phyloP scores from a whole-genome alignment of 495 filamentous ascomycete genomes.

The Neurospora pannonica region DNA sequence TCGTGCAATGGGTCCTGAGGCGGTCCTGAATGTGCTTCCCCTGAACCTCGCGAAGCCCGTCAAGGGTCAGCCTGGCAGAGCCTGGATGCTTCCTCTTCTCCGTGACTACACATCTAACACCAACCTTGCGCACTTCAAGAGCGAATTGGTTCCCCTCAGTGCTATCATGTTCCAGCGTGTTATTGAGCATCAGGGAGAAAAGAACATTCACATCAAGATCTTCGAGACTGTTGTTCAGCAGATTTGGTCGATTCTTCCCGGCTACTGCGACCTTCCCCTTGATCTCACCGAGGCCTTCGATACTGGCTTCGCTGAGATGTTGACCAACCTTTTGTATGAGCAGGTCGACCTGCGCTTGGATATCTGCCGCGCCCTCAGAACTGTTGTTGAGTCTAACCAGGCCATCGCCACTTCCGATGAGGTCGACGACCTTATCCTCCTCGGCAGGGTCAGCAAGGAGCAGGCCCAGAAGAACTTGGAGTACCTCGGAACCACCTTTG shows the following conservation, averaged over 20 bases:
- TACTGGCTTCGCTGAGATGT: conserved; percentile 79
- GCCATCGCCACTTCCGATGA: conserved; percentile 52
- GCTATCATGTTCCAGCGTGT: conserved; percentile 84
- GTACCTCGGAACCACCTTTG: conserved; percentile 60
- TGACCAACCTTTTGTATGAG: conserved; percentile 85
- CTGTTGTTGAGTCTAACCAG: conserved; percentile 84
- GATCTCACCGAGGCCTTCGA: conserved; percentile 73
- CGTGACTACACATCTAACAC: conserved; percentile 80
- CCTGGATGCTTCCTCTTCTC: conserved; percentile 88
- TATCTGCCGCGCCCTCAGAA: conserved; percentile 75
- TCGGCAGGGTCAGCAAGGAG: conserved; percentile 62
- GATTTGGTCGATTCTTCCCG: conserved; percentile 89
- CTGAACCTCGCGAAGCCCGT: conserved; percentile 73
- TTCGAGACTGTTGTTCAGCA: conserved; percentile 94
- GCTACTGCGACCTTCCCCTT: conserved; percentile 85
- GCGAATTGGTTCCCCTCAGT: conserved; percentile 79
- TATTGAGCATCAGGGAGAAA: conserved; percentile 67
- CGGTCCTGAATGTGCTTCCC: conserved; percentile 69
- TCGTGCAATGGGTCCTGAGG: conserved; percentile 76
- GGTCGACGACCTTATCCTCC: conserved; percentile 58
- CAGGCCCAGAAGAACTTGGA: conserved; percentile 67
- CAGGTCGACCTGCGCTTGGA: conserved; percentile 80
- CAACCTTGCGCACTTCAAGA: conserved; percentile 71
- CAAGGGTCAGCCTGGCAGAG: conserved; percentile 68
- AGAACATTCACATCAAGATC: conserved; percentile 91